phyloP scores from a whole-genome alignment of 768 basidiomycete species.

The Mycena vulgaris region DNA sequence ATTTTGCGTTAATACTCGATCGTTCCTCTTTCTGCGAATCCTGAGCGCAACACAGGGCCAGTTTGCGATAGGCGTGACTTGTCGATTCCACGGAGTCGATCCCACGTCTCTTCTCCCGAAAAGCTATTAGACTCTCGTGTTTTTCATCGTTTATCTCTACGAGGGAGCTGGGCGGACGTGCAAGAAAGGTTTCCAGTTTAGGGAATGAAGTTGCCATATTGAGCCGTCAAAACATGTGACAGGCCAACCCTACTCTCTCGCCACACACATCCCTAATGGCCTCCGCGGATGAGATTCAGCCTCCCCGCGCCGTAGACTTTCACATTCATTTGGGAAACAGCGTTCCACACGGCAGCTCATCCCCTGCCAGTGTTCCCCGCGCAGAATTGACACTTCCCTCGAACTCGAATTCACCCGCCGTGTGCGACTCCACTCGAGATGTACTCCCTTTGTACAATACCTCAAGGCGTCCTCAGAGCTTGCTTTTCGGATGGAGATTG shows the following conservation, averaged over 20 bases:
- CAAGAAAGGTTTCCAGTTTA: neutral
- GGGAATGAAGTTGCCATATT: constrained; percentile 17
- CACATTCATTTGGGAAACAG: neutral
- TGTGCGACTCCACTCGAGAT: neutral
- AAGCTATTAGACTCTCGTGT: no score
- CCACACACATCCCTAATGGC: neutral
- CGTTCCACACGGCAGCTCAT: neutral
- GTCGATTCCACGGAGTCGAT: no score
- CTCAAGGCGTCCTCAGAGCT: neutral
- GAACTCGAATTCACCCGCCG: neutral
- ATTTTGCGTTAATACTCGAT: no score
- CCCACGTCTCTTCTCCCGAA: no score
- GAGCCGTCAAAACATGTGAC: neutral
- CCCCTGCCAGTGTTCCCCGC: neutral
- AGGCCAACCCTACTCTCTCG: neutral
- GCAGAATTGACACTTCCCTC: neutral
- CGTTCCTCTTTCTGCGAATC: no score
- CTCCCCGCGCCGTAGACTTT: neutral
- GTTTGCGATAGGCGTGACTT: no score
- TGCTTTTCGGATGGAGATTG: constrained; percentile 23
- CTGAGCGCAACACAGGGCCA: no score
- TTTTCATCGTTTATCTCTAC: no score
- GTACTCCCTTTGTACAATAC: constrained; percentile 15
- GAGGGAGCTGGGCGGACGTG: no score
- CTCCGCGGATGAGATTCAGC: no score